Evolutionary conservation across 345 rosid species (phyloP).

Genomic region (Rhodamnia argentea): DNA sequence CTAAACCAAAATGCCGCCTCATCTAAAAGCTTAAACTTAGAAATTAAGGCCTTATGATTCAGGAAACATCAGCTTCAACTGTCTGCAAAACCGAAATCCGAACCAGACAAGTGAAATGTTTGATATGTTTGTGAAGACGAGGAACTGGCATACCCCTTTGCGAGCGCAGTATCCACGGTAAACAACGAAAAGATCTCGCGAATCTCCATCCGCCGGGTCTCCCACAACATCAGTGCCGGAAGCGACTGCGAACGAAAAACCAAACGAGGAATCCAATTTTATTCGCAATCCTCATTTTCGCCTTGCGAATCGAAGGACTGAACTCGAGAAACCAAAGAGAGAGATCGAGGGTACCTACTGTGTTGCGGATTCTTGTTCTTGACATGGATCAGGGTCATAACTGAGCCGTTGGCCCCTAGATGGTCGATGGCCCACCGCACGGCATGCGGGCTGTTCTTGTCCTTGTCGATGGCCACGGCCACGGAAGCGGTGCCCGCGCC

Average conservation of each 20-base stretch:
- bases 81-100: background rate
- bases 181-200: conserved; percentile 37
- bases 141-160: conserved; percentile 45
- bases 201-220: conserved; percentile 8
- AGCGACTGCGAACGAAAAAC: background rate
- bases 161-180: conserved; percentile 79
- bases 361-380: conserved; percentile 26
- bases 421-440: conserved; percentile 87
- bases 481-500: background rate
- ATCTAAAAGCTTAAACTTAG: background rate
- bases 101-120: background rate
- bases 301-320: background rate
- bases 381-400: conserved; percentile 53
- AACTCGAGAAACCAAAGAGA: background rate
- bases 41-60: background rate
- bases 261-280: background rate
- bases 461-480: conserved; percentile 64
- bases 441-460: conserved; percentile 72
- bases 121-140: background rate
- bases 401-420: conserved; percentile 28
- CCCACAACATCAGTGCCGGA: conserved; percentile 13
- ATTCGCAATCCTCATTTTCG: background rate
- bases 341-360: conserved; percentile 56
- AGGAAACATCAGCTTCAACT: background rate
- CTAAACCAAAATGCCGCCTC: background rate